Percentiles rank a stretch among this genome's conserved stretches.
phyloP scores from a whole-genome alignment of 2,329 filamentous ascomycete species.

The Ramularia endophylla region DNA sequence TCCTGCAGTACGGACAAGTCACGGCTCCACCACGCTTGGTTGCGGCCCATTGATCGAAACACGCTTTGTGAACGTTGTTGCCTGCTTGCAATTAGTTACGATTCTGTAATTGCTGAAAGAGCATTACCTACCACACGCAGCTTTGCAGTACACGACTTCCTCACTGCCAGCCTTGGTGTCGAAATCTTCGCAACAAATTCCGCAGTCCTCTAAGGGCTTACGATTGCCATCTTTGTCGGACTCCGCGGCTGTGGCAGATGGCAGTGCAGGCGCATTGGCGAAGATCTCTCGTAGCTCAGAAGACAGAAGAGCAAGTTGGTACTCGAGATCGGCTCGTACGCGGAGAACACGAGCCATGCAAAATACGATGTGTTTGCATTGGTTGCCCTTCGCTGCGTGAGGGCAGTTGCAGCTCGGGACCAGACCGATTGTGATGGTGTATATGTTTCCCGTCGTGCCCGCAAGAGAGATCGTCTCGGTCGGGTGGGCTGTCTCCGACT shows the following conservation, averaged over 20 bases:
- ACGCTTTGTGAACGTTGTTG: constrained; percentile 55
- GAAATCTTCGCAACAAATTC: constrained; percentile 47
- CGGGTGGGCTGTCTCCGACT: constrained; percentile 29
- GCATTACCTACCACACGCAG: constrained; percentile 44
- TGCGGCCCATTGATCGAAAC: constrained; percentile 50
- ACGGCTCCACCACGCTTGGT: constrained; percentile 22
- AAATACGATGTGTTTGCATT: constrained; percentile 62
- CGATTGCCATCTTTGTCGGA: constrained; percentile 42
- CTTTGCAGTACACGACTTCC: constrained; percentile 54
- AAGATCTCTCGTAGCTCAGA: constrained; percentile 55
- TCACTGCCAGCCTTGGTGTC: constrained; percentile 25
- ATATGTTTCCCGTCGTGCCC: constrained; percentile 58
- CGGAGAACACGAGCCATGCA: constrained; percentile 55
- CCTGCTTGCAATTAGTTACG: too few species aligned
- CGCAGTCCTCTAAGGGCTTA: constrained; percentile 54
- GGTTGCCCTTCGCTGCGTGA: constrained; percentile 35
- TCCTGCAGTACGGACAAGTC: constrained; percentile 30
- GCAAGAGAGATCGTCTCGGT: constrained; percentile 53
- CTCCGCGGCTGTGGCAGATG: constrained; percentile 28
- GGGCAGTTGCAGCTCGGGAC: constrained; percentile 37
- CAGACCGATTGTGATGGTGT: constrained; percentile 50
- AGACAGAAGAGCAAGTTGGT: constrained; percentile 56
- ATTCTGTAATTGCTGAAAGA: too few species aligned
- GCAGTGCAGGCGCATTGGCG: constrained; percentile 47
- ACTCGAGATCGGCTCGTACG: constrained; percentile 49